phyloP scores from a whole-genome alignment of 1,139 yeast species.

The Geotrichum histeridarum region DNA sequence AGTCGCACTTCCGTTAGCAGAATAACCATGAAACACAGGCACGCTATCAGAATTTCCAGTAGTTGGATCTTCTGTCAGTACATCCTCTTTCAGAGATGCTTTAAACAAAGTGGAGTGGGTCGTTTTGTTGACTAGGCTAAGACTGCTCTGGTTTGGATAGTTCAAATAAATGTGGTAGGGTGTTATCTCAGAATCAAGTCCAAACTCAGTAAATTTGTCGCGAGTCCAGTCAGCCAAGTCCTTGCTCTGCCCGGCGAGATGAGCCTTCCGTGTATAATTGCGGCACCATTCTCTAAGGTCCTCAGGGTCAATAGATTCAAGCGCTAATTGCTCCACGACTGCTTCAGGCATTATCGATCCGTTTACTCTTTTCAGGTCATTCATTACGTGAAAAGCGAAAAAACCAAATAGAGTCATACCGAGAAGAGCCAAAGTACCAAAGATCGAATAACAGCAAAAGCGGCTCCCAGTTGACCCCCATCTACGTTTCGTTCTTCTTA shows the following conservation, averaged over 20 bases:
- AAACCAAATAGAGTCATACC: not conserved
- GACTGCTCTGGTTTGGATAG: constrained; percentile 53
- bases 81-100: constrained; percentile 70
- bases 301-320: constrained; percentile 29
- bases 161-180: constrained; percentile 57
- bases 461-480: constrained; percentile 29
- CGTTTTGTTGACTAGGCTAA: constrained; percentile 41
- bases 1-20: constrained; percentile 61
- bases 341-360: constrained; percentile 27
- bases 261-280: constrained; percentile 54
- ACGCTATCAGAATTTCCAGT: constrained; percentile 48
- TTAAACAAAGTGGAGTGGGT: constrained; percentile 43
- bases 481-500: not conserved
- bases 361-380: not conserved
- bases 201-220: constrained; percentile 57
- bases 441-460: constrained; percentile 49
- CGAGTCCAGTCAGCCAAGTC: constrained; percentile 65
- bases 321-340: constrained; percentile 33
- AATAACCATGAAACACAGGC: constrained; percentile 62
- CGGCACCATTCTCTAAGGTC: constrained; percentile 31
- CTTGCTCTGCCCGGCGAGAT: constrained; percentile 66
- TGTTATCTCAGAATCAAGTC: constrained; percentile 50
- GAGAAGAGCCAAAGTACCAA: constrained; percentile 44
- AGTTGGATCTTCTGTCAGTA: constrained; percentile 64
- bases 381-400: not conserved